Conservation (phyloP, 768 basidiomycete genomes). For the Russula sp. region DNA sequence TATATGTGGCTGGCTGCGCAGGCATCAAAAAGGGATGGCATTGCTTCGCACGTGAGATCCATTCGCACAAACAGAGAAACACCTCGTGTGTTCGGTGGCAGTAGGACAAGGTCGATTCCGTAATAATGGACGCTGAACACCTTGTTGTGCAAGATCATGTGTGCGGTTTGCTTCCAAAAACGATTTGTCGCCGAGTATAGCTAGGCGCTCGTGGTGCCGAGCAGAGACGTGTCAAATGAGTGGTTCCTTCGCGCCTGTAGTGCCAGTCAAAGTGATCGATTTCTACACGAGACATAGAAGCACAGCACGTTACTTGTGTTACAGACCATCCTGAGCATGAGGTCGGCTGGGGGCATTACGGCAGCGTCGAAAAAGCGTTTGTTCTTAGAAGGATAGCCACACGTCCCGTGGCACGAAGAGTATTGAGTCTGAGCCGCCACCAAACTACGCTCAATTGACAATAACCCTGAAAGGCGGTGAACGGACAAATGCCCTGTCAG, state of each 20-base stretch:
- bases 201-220: neutral
- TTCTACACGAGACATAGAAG: neutral
- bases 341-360: neutral
- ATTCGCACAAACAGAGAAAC: constrained; percentile 6
- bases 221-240: neutral
- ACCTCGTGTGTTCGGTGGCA: constrained; percentile 1
- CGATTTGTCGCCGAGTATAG: neutral
- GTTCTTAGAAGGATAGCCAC: neutral
- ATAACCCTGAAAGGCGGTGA: neutral
- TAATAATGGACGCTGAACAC: neutral
- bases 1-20: constrained; percentile 1
- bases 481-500: neutral
- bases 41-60: neutral
- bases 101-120: neutral
- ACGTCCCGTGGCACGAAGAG: neutral
- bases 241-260: neutral
- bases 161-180: neutral
- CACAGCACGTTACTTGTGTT: neutral
- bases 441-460: constrained; percentile 3
- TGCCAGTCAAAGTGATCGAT: neutral
- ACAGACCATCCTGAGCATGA: constrained; percentile 2
- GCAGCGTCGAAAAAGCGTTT: neutral
- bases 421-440: neutral
- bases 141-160: constrained; percentile 9
- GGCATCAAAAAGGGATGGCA: constrained; percentile 1